Conservation (phyloP, 2,329 filamentous ascomycete genomes). For the Neonectria punicea region DNA sequence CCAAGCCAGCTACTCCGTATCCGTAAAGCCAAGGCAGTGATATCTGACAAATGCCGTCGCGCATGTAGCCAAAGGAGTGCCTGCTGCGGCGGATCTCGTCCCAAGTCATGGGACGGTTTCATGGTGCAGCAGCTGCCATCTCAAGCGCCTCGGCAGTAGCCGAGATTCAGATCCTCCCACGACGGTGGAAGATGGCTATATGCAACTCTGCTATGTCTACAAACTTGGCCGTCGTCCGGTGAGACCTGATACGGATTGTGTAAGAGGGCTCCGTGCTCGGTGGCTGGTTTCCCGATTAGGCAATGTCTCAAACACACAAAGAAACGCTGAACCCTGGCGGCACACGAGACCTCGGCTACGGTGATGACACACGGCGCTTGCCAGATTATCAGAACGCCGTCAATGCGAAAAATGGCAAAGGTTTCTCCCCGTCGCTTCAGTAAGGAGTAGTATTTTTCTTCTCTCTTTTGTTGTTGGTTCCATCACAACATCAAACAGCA, state of each 20-base stretch:
- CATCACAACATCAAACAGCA: slow-evolving; percentile 10
- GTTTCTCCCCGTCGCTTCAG: slow-evolving; percentile 3
- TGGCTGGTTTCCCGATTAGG: slow-evolving; percentile 27
- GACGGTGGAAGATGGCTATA: not conserved
- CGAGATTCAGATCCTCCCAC: not conserved
- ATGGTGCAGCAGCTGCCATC: slow-evolving; percentile 2
- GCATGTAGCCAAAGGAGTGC: slow-evolving; percentile 15
- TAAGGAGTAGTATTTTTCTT: not conserved
- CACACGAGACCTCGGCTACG: slow-evolving; percentile 35
- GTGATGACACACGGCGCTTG: slow-evolving; percentile 23
- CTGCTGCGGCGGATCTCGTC: slow-evolving; percentile 32
- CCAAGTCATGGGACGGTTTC: slow-evolving; percentile 24
- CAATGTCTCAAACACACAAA: slow-evolving; percentile 30
- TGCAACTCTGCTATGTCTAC: not conserved
- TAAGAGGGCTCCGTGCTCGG: slow-evolving; percentile 16
- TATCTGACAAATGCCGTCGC: slow-evolving; percentile 30
- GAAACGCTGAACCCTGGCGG: slow-evolving; percentile 29
- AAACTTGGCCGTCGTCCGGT: slow-evolving; percentile 15
- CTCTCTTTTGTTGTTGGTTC: not conserved
- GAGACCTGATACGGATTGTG: slow-evolving; percentile 9
- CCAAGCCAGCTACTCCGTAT: not conserved
- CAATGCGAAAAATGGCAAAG: slow-evolving; percentile 9
- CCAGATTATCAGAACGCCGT: slow-evolving; percentile 5
- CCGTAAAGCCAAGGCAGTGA: slow-evolving; percentile 4
- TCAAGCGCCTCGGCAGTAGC: slow-evolving; percentile 8